phyloP scores from a whole-genome alignment of 805 yeast species.

The Yamadazyma endophytica region DNA sequence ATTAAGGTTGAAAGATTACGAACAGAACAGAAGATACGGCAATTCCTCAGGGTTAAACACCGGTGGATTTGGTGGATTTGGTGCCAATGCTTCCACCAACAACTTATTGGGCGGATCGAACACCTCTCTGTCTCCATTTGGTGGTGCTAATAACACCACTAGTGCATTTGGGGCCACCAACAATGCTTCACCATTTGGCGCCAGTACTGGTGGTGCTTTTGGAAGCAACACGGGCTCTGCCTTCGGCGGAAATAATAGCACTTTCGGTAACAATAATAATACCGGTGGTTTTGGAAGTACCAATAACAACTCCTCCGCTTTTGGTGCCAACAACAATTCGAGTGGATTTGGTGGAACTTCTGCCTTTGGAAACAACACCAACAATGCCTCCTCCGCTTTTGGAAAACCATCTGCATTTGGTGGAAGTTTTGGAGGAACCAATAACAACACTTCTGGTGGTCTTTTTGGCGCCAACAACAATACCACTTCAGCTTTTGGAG shows the following conservation, averaged over 20 bases:
- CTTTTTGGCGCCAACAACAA: conserved; percentile 15
- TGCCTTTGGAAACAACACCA: conserved; percentile 12
- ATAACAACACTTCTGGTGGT: conserved; percentile 15
- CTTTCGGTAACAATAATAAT: conserved; percentile 9
- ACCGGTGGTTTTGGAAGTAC: conserved; percentile 20
- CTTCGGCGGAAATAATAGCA: conserved; percentile 10
- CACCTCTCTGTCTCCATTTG: conserved; percentile 20
- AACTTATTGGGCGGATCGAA: conserved; percentile 21
- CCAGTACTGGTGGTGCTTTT: conserved; percentile 17
- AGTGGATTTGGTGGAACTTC: conserved; percentile 3
- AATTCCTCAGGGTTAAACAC: conserved; percentile 26
- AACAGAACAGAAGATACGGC: conserved; percentile 63
- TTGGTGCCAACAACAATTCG: conserved; percentile 23
- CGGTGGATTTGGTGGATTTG: conserved; percentile 30
- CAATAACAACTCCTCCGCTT: conserved; percentile 12
- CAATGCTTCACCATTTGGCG: conserved; percentile 11
- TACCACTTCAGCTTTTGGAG: conserved; percentile 20
- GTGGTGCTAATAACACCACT: conserved; percentile 18
- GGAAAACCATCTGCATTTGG: conserved; percentile 21
- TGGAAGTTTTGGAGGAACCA: conserved; percentile 27
- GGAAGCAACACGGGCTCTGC: conserved; percentile 22
- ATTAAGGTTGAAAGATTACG: conserved; percentile 83
- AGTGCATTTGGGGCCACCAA: conserved; percentile 35
- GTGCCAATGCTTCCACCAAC: conserved; percentile 19
- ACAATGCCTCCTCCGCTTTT: conserved; percentile 17